Conservation (phyloP, 768 basidiomycete genomes). For the Pluteus cervinus region DNA sequence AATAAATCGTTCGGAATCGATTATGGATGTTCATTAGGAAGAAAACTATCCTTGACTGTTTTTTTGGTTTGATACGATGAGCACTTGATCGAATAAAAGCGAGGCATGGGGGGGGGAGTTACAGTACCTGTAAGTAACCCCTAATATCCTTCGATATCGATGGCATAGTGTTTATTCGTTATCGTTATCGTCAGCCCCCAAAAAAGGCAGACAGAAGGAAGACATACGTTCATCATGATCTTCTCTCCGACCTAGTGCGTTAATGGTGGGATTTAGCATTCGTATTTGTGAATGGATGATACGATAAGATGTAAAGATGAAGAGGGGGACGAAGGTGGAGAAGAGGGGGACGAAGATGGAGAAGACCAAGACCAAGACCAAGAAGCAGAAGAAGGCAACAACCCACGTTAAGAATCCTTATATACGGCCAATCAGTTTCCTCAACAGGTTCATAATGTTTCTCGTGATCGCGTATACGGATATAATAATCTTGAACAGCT, state of each 20-base stretch:
- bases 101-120: neutral
- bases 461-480: constrained; percentile 84
- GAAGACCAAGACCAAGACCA: constrained; percentile 1
- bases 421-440: constrained; percentile 87
- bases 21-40: constrained; percentile 99
- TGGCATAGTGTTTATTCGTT: neutral
- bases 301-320: no score
- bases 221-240: constrained; percentile 84
- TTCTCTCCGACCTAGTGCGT: constrained; percentile 98
- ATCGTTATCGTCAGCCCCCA: neutral
- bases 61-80: no score
- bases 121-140: constrained; percentile 77
- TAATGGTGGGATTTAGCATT: no score
- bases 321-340: no score
- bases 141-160: constrained; percentile 83
- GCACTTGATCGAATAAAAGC: neutral
- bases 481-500: constrained; percentile 89
- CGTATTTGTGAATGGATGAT: no score
- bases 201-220: neutral
- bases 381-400: constrained; percentile 7
- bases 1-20: constrained; percentile 87
- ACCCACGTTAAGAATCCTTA: constrained; percentile 86
- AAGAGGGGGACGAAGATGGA: no score
- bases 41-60: constrained; percentile 90
- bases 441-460: constrained; percentile 86